phyloP scores from a whole-genome alignment of 164 flowering plant genomes.

The Berberis vulgaris region DNA sequence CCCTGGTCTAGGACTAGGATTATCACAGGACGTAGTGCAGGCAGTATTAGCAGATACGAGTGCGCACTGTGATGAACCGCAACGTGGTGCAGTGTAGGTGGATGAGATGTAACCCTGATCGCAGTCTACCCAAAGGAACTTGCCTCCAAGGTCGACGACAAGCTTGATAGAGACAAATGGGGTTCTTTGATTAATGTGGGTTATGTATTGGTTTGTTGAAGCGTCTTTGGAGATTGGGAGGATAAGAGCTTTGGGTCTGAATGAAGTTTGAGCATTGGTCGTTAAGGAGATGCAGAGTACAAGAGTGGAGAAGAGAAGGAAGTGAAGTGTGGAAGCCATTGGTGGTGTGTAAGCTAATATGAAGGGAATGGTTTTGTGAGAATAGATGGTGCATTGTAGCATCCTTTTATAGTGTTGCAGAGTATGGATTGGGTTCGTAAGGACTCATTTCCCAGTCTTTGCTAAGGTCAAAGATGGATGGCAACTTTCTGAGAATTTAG shows the following conservation, averaged over 20 bases:
- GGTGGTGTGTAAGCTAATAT: neutral
- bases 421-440: neutral
- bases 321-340: neutral
- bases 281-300: neutral
- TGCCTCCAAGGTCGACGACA: constrained; percentile 15
- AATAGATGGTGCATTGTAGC: neutral
- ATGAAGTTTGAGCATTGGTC: constrained; percentile 4
- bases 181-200: constrained; percentile 7
- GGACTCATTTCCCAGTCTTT: too few relatives aligned
- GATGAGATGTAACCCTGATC: constrained; percentile 2
- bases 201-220: constrained; percentile 12
- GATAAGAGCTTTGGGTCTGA: constrained; percentile 2
- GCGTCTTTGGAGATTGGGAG: constrained; percentile 11
- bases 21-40: constrained; percentile 3
- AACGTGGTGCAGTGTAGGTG: neutral
- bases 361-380: neutral
- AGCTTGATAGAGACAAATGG: constrained; percentile 4
- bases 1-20: constrained; percentile 15
- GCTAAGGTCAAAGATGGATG: too few relatives aligned
- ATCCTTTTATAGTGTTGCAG: neutral
- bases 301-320: constrained; percentile 1
- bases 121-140: constrained; percentile 17
- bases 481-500: too few relatives aligned
- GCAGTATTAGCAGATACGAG: neutral
- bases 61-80: constrained; percentile 8